Percentiles rank a stretch among this genome's conserved stretches.
Conservation (phyloP, 139 green algal genomes). For the Volvox reticuliferus region DNA sequence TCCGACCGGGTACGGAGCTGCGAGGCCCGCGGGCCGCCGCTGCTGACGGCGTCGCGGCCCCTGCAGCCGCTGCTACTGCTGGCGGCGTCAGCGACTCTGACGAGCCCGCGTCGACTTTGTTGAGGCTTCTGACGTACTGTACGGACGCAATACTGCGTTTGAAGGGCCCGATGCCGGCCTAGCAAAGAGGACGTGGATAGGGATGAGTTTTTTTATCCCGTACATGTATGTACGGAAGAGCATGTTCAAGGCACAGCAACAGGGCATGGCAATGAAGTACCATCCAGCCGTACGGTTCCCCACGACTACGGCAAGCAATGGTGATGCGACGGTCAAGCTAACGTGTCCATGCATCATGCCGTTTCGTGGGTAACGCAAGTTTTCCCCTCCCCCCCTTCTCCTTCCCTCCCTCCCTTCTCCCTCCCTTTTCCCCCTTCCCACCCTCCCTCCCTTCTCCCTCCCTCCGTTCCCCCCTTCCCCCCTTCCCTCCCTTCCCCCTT, state of each 20-base stretch:
- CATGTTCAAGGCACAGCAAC: background rate
- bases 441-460: too few species aligned
- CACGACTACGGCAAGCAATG: background rate
- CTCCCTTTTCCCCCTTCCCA: background rate
- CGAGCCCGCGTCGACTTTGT: background rate
- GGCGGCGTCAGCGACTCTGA: background rate
- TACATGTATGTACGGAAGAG: background rate
- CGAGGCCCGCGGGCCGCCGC: background rate
- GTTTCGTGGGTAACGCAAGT: too few species aligned
- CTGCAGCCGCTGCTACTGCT: background rate
- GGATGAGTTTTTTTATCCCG: background rate
- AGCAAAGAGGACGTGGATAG: background rate
- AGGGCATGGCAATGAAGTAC: background rate
- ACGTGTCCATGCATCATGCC: background rate
- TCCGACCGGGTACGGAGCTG: background rate
- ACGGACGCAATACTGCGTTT: slow-evolving; percentile 35
- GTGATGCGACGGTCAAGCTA: background rate
- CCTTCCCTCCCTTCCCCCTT: background rate
- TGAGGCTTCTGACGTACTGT: background rate
- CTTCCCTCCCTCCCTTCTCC: background rate
- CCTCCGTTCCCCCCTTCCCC: background rate
- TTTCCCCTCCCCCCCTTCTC: too few species aligned
- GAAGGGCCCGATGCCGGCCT: slow-evolving; percentile 33
- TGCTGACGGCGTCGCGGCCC: background rate
- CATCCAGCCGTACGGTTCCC: background rate